Conservation (phyloP, 2,329 filamentous ascomycete genomes). For the Colletotrichum sp. region DNA sequence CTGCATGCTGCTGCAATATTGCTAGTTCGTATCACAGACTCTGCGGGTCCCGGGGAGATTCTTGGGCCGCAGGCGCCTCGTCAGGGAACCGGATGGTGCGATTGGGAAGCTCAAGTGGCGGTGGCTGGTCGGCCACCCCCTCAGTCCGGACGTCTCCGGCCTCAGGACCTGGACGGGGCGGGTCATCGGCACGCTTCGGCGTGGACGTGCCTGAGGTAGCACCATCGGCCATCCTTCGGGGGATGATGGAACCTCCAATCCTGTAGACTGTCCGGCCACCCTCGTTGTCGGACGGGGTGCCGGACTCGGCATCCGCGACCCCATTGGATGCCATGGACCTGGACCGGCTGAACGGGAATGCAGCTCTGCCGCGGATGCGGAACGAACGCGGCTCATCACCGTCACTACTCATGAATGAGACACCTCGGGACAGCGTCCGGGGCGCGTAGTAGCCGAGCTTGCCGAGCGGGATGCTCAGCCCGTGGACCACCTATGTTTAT, state of each 20-base stretch:
- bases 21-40: not conserved
- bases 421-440: slow-evolving; percentile 55
- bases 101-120: slow-evolving; percentile 20
- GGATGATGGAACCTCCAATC: slow-evolving; percentile 46
- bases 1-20: not conserved
- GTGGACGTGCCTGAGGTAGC: not conserved
- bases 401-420: slow-evolving; percentile 22
- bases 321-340: not conserved
- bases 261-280: slow-evolving; percentile 34
- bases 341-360: slow-evolving; percentile 23
- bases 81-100: slow-evolving; percentile 52
- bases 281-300: not conserved
- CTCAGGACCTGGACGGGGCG: not conserved
- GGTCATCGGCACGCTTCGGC: not conserved
- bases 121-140: slow-evolving; percentile 25
- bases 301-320: not conserved
- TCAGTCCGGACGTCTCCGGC: not conserved
- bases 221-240: not conserved
- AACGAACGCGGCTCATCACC: slow-evolving; percentile 28
- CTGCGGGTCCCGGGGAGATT: not conserved
- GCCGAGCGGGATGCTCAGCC: slow-evolving; percentile 78
- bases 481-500: slow-evolving; percentile 70
- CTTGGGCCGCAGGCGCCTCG: slow-evolving; percentile 27
- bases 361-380: slow-evolving; percentile 32
- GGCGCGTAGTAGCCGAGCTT: slow-evolving; percentile 70